Conservation (phyloP, 805 yeast genomes). For the Candida loeiensis region DNA sequence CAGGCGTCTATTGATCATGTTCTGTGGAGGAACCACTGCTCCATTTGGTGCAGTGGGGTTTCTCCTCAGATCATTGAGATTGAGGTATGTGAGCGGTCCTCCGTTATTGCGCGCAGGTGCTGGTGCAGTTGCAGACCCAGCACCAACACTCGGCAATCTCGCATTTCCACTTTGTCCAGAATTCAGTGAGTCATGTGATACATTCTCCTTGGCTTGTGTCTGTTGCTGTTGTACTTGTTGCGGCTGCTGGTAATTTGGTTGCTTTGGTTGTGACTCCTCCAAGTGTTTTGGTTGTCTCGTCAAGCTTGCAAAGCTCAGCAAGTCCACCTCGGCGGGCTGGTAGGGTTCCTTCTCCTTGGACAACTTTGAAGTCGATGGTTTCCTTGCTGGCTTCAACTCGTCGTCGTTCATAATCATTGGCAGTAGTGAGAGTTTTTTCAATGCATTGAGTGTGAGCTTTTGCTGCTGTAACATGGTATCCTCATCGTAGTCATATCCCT, state of each 20-base stretch:
- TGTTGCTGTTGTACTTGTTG: constrained; percentile 4
- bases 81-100: constrained; percentile 4
- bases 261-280: constrained; percentile 2
- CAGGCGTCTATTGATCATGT: constrained; percentile 20
- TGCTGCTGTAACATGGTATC: constrained; percentile 41
- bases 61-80: constrained; percentile 5
- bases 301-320: constrained; percentile 41
- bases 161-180: too few relatives aligned
- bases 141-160: neutral
- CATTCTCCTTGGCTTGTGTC: too few relatives aligned
- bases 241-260: neutral
- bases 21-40: constrained; percentile 24
- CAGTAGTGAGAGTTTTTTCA: constrained; percentile 40
- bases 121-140: constrained; percentile 7
- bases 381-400: constrained; percentile 13
- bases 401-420: constrained; percentile 35
- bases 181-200: too few relatives aligned
- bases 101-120: constrained; percentile 9
- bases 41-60: constrained; percentile 8
- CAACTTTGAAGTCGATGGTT: constrained; percentile 4
- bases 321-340: constrained; percentile 46
- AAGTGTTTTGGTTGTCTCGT: constrained; percentile 38
- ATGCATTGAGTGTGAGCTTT: constrained; percentile 39
- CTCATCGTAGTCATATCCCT: constrained; percentile 28
- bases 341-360: constrained; percentile 27